These are phyloP conservation scores for Fusarium hostae DNA, from an alignment of 2,329 filamentous ascomycete genomes.

Conservation along the genomic window DNA sequence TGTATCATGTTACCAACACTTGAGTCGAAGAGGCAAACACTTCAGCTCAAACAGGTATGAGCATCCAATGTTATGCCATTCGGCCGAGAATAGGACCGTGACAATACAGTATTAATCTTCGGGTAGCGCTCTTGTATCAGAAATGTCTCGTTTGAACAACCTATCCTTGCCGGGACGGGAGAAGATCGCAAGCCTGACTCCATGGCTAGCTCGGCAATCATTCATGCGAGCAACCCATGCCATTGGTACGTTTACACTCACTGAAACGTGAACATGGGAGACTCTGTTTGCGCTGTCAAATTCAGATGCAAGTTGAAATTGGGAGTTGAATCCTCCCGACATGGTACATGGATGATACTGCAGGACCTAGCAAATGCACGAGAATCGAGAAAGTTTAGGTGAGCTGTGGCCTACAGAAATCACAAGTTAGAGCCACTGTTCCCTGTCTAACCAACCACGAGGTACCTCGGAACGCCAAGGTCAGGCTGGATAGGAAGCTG, in stretches of 20 bases:
- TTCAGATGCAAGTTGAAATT: slow-evolving; percentile 18
- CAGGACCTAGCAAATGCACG: neutral
- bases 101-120: slow-evolving; percentile 26
- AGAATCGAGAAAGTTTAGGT: neutral
- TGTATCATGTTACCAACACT: neutral
- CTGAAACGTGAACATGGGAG: slow-evolving; percentile 6
- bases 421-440: slow-evolving; percentile 25
- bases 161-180: neutral
- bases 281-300: slow-evolving; percentile 9
- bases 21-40: neutral
- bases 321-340: slow-evolving; percentile 17
- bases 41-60: slow-evolving; percentile 3
- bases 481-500: slow-evolving; percentile 24
- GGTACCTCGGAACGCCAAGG: slow-evolving; percentile 21
- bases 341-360: slow-evolving; percentile 15
- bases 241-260: slow-evolving; percentile 8
- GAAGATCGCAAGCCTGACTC: slow-evolving; percentile 12
- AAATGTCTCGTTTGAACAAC: slow-evolving; percentile 4
- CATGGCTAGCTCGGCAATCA: slow-evolving; percentile 22
- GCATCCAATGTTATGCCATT: slow-evolving; percentile 6
- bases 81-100: slow-evolving; percentile 41
- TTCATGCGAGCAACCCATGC: slow-evolving; percentile 21
- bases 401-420: slow-evolving; percentile 8
- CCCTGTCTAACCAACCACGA: slow-evolving; percentile 30
- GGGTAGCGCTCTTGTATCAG: slow-evolving; percentile 18